phyloP scores from a whole-genome alignment of 2,329 filamentous ascomycete genomes.

The Ciborinia camelliae region DNA sequence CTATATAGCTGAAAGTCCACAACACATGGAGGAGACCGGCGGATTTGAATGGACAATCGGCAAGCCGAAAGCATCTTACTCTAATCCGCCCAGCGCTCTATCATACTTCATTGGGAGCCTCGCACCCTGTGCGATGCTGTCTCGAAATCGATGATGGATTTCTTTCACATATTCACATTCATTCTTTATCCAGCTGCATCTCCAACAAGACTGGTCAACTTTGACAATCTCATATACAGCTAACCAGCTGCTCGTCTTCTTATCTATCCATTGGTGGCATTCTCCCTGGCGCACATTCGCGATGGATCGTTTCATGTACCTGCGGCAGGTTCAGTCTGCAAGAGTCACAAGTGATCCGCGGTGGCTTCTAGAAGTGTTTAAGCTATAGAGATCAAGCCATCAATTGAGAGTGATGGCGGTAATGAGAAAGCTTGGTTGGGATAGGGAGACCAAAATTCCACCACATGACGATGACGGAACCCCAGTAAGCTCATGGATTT shows the following conservation, averaged over 20 bases:
- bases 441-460: slow-evolving; percentile 19
- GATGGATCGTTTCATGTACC: slow-evolving; percentile 11
- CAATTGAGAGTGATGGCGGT: slow-evolving; percentile 17
- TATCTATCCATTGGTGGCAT: too few relatives aligned
- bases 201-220: not conserved
- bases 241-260: not conserved
- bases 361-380: not conserved
- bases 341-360: slow-evolving; percentile 19
- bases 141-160: not conserved
- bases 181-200: not conserved
- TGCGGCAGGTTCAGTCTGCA: slow-evolving; percentile 20
- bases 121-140: not conserved
- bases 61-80: not conserved
- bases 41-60: too few relatives aligned
- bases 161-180: not conserved
- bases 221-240: not conserved
- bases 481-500: not conserved
- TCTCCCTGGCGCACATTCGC: not conserved
- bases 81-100: not conserved
- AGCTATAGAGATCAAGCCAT: slow-evolving; percentile 7
- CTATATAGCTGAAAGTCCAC: too few relatives aligned
- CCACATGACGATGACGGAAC: not conserved
- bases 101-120: not conserved
- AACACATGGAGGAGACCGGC: too few relatives aligned
- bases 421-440: slow-evolving; percentile 24